A percentile compares a stretch with the other conserved stretches of the same genome.
These are phyloP conservation scores for Colletotrichum sp. DNA, from an alignment of 2,329 filamentous ascomycete genomes.

Conservation along the genomic window DNA sequence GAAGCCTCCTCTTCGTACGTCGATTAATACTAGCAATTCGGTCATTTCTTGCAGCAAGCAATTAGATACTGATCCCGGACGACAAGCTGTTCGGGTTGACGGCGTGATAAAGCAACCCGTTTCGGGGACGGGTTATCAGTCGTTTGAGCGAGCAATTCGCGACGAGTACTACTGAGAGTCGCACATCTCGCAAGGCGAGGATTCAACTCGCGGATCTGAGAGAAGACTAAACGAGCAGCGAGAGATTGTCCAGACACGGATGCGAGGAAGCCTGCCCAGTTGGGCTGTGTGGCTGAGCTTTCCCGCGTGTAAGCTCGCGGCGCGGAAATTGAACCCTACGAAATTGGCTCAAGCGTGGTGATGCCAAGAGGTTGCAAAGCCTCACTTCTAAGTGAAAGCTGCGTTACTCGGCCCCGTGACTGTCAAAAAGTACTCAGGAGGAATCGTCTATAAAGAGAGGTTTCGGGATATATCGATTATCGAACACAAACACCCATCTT, in stretches of 20 bases:
- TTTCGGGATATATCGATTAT: rapidly evolving
- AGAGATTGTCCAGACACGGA: neutral
- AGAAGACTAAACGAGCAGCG: neutral
- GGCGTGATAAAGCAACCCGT: neutral
- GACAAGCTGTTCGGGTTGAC: neutral
- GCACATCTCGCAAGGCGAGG: no score
- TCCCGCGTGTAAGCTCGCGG: neutral
- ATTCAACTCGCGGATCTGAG: no score
- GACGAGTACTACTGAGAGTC: no score
- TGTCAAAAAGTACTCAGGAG: no score
- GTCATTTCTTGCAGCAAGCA: neutral
- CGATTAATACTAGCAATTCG: rapidly evolving
- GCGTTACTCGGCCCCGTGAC: neutral
- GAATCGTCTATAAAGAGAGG: neutral
- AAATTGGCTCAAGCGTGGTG: neutral
- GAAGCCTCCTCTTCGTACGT: neutral
- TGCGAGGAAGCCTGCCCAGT: neutral
- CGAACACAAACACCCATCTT: rapidly evolving
- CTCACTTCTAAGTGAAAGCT: neutral
- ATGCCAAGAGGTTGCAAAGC: neutral
- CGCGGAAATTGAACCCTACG: neutral
- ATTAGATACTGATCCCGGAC: no score
- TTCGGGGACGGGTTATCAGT: neutral
- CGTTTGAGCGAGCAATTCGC: rapidly evolving
- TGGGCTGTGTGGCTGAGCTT: neutral